Conservation (phyloP, 768 basidiomycete genomes). For the Suillus subluteus region DNA sequence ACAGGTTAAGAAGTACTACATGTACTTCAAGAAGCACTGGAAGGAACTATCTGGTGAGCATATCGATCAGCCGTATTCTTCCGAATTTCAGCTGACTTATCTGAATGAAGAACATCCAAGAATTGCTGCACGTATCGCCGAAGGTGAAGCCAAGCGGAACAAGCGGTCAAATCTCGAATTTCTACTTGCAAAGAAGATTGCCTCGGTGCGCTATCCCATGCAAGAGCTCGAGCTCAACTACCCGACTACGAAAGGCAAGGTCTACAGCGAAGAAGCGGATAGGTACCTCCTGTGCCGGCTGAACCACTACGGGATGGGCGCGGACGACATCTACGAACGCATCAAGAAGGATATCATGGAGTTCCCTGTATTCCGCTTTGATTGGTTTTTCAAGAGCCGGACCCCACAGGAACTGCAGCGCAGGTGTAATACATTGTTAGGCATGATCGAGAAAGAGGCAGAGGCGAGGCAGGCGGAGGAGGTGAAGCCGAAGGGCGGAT, state of each 20-base stretch:
- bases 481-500: conserved; percentile 56
- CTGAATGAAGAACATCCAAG: conserved; percentile 67
- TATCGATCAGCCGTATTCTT: background rate
- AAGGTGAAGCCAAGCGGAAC: conserved; percentile 89
- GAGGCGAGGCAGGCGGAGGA: conserved; percentile 68
- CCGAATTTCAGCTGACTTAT: background rate
- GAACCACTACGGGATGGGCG: conserved; percentile 86
- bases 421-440: conserved; percentile 83
- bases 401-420: conserved; percentile 88
- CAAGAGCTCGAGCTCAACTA: conserved; percentile 97
- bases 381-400: conserved; percentile 97
- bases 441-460: conserved; percentile 93
- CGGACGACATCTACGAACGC: conserved; percentile 88
- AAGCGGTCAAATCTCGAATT: conserved; percentile 81
- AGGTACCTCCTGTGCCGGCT: conserved; percentile 91
- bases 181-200: conserved; percentile 82
- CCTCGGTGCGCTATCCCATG: conserved; percentile 86
- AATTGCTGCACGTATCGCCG: conserved; percentile 80
- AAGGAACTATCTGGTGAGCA: conserved; percentile 74
- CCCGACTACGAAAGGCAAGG: conserved; percentile 94
- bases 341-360: conserved; percentile 97
- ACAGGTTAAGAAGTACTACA: conserved; percentile 78
- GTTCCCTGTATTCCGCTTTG: conserved; percentile 96
- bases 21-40: conserved; percentile 89
- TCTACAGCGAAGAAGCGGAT: conserved; percentile 96